Evolutionary conservation across 768 basidiomycete genomes (phyloP), one percentile per base, ranked within the genome.

Genomic region (Podaxis rugospora): DNA sequence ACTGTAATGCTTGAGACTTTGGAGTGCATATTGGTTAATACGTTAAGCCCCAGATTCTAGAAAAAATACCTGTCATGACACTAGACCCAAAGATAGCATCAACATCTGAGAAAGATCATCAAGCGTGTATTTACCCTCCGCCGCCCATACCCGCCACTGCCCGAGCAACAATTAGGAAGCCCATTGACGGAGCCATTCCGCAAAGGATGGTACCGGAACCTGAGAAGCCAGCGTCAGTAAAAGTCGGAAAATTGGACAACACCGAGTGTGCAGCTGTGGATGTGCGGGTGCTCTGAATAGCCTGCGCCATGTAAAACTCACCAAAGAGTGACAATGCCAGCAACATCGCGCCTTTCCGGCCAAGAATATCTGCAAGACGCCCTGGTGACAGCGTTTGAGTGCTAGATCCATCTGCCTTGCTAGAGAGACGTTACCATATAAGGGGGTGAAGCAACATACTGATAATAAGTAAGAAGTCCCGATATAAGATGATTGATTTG

Each of bases 121-220:
- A 62, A 53, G 57, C 56, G 51, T 64, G 54, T 44, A 83, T 88
- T 74, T 71, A 92, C 86, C 93, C 90, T 73, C 93, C 94, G 59
- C 94, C 93, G 59, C 92, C 94, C 86, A 93, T 92, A 52, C 95
- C 95, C 27, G 95, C 93, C 47, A 97, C 74, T 2, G 92, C 86
- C 11, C 95, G 85, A 59, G 90, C 91, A 44, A 80, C 79, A 63
- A 96, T 93, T 56, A 97, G 81, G 11, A 80, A 71, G 63, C 84
- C 81, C 95, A 98, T 96, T 5, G 88, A 90, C 7, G 89, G 86
- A 44, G 93, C 95, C 44, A 95, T 66, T 1, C 92, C 96, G 69
- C 95, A 98, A 14, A 88, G 78, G 44, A 93, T 78, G 1, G 94
- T 98, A 21, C 95, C 95, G 62, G 83, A 78, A 21, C 89, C 90